Percentiles rank a stretch among this genome's conserved stretches.
Conservation (phyloP, 1,139 yeast species). For the Yamadazyma spencermartinsiae region DNA sequence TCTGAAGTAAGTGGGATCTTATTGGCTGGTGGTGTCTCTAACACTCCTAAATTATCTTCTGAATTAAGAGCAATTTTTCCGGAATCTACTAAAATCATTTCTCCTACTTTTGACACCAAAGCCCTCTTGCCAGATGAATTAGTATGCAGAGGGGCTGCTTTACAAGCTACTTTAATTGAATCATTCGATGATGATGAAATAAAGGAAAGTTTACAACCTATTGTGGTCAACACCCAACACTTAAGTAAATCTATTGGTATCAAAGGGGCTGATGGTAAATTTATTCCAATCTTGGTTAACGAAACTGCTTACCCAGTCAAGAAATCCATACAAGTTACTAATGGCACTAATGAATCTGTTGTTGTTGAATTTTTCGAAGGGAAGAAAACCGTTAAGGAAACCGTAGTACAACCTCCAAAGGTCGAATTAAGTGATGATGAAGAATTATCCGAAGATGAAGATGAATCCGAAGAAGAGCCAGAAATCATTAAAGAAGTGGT, state of each 20-base stretch:
- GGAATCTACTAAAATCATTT: slow-evolving; percentile 70
- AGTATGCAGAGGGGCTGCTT: slow-evolving; percentile 92
- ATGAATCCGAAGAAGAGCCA: slow-evolving; percentile 57
- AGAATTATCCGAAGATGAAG: slow-evolving; percentile 28
- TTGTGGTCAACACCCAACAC: slow-evolving; percentile 88
- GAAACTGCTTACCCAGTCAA: slow-evolving; percentile 94
- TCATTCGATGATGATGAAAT: slow-evolving; percentile 85
- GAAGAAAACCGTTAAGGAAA: slow-evolving; percentile 74
- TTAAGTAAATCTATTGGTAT: slow-evolving; percentile 83
- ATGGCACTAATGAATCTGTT: slow-evolving; percentile 61
- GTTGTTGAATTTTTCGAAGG: slow-evolving; percentile 82
- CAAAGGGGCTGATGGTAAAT: slow-evolving; percentile 69
- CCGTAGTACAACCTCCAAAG: slow-evolving; percentile 65
- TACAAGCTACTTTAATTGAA: slow-evolving; percentile 89
- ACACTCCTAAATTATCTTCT: slow-evolving; percentile 86
- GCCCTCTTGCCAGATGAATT: slow-evolving; percentile 89
- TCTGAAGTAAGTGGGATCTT: slow-evolving; percentile 89
- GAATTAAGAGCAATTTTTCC: slow-evolving; percentile 77
- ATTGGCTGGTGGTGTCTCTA: slow-evolving; percentile 91
- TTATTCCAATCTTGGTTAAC: slow-evolving; percentile 71
- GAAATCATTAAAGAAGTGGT: slow-evolving; percentile 73
- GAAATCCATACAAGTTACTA: slow-evolving; percentile 66
- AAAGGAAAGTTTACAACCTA: slow-evolving; percentile 79
- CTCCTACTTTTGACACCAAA: slow-evolving; percentile 76
- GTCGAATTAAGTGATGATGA: slow-evolving; percentile 32